phyloP scores from a whole-genome alignment of 1,139 yeast genomes.

The Candida sp. region DNA sequence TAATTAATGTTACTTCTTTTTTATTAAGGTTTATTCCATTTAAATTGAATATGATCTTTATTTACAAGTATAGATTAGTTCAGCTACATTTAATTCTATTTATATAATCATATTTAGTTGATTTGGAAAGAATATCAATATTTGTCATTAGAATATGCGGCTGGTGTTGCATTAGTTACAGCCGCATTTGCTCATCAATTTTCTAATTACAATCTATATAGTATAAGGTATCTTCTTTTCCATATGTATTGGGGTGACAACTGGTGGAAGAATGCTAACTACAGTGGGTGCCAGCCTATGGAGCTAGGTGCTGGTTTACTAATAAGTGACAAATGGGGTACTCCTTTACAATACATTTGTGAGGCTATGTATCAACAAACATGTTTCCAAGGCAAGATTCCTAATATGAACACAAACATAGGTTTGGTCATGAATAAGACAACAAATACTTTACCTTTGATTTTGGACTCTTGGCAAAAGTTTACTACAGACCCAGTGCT shows the following conservation, averaged over 20 bases:
- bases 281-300: constrained; percentile 30
- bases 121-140: too few species aligned
- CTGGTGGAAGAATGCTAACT: constrained; percentile 22
- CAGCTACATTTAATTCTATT: too few species aligned
- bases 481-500: constrained; percentile 22
- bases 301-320: constrained; percentile 32
- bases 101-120: too few species aligned
- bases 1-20: too few species aligned
- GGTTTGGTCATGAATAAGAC: constrained; percentile 27
- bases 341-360: constrained; percentile 19
- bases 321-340: constrained; percentile 18
- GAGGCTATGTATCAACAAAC: constrained; percentile 27
- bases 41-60: too few species aligned
- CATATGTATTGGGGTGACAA: constrained; percentile 38
- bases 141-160: neutral
- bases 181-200: neutral
- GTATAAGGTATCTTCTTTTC: too few species aligned
- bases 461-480: constrained; percentile 35
- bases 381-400: constrained; percentile 37
- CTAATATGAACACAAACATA: constrained; percentile 41
- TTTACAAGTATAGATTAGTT: too few species aligned
- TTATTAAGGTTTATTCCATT: too few species aligned
- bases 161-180: neutral
- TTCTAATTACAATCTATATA: too few species aligned
- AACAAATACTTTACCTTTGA: constrained; percentile 34